Base-by-base conservation (phyloP, 2,329 filamentous ascomycete genomes). In the Rutstroemia sp. region DNA sequence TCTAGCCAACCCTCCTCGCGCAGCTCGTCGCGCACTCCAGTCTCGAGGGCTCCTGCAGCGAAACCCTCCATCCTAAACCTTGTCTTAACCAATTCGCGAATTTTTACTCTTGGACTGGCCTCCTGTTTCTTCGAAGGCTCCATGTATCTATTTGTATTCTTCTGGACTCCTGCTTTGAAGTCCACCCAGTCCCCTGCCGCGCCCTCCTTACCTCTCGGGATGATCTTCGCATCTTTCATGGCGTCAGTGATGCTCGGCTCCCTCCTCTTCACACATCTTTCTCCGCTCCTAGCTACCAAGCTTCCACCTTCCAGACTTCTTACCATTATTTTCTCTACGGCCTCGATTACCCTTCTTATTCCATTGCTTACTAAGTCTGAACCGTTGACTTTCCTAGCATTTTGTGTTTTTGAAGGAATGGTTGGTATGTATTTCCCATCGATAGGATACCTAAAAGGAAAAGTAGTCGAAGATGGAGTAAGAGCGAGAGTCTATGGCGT, bases 111-210 rank as follows among this genome's bases (percentile, higher is more conserved):
- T 4, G 75, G 73, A 2, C 67, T 83, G 44, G 73, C 76, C 3
- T 78, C 78, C 4, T 81, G 76, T 57, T 75, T 81, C 65, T 83
- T 84, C 63, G 82, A 85, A 68, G 80, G 80, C 19, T 75, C 78
- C 27, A 80, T 84, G 73, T 84, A 83, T 63, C 72, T 84, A 10
- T 83, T 83, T 63, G 78, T 84, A 56, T 84, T 83, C 67, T 83
- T 82, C 71, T 83, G 81, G 76, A 78, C 79, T 0, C 76, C 79
- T 1, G 76, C 79, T 3, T 69, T 84, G n/a, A 76, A 72, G 58
- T 70, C 72, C 75, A 52, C 54, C 42, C 51, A 49, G 34, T 49
- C 69, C 17, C 65, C 75, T 52, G 74, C 76, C 56, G 76, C 78
- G n/a, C 61, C 67, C n/a, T 76, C 78, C 16, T 64, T 67, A 25